Percentiles rank a stretch among this genome's conserved stretches.
These are phyloP conservation scores for Kuraishia capsulata DNA, from an alignment of 805 yeast species.

Conservation along the genomic window DNA sequence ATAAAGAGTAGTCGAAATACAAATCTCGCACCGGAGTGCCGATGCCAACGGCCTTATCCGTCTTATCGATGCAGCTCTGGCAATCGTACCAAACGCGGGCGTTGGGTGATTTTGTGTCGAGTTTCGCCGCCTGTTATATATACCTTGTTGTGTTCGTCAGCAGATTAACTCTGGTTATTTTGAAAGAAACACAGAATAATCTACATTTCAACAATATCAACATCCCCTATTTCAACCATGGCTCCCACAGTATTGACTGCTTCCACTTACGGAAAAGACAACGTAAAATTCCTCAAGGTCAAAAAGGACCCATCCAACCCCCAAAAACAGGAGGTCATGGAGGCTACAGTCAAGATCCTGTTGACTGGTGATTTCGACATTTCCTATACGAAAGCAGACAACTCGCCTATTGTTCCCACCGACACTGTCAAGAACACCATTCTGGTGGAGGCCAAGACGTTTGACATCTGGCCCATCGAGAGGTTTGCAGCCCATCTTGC, in stretches of 20 bases:
- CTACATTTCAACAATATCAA: no score
- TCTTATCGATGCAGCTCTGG: no score
- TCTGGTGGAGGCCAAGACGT: constrained; percentile 70
- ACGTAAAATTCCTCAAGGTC: constrained; percentile 87
- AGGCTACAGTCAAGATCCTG: constrained; percentile 71
- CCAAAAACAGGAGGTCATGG: constrained; percentile 69
- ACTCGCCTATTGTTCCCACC: constrained; percentile 84
- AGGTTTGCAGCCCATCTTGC: constrained; percentile 81
- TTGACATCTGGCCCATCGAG: constrained; percentile 87
- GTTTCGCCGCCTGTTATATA: no score
- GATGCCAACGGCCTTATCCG: neutral
- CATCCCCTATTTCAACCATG: no score
- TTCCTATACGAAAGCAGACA: constrained; percentile 84
- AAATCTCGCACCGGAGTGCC: neutral
- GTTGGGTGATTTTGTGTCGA: no score
- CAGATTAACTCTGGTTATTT: no score
- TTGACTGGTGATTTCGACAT: constrained; percentile 72
- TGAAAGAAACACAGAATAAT: no score
- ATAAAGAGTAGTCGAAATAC: neutral
- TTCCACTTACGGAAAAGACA: constrained; percentile 84
- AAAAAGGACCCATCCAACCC: constrained; percentile 70
- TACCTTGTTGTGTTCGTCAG: no score
- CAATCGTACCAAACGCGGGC: no score
- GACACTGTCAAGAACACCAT: constrained; percentile 90
- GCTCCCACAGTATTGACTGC: constrained; percentile 18